These are phyloP conservation scores for Fusarium abutilonis DNA, from an alignment of 2,329 filamentous ascomycete genomes.

Conservation along the genomic window DNA sequence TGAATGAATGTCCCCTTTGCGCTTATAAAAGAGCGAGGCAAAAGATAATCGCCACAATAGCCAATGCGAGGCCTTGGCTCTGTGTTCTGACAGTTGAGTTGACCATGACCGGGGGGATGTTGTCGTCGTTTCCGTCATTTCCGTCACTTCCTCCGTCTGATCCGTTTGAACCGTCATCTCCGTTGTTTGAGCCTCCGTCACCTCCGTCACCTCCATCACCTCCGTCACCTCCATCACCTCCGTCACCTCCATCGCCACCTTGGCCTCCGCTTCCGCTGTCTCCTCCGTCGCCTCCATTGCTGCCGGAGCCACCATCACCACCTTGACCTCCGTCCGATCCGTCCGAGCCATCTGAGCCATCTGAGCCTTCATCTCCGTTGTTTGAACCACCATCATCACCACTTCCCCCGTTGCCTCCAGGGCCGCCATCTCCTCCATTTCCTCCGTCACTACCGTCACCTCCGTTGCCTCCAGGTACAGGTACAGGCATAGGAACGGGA, in stretches of 20 bases:
- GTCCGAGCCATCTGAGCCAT: no score
- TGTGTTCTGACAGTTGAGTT: constrained; percentile 20
- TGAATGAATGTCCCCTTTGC: background rate
- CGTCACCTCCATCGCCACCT: background rate
- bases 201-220: background rate
- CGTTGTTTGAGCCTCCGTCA: constrained; percentile 2
- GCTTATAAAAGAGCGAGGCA: constrained; percentile 23
- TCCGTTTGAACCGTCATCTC: background rate
- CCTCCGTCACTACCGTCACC: background rate
- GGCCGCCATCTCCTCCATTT: background rate
- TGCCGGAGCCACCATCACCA: background rate
- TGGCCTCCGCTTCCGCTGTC: background rate
- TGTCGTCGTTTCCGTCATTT: background rate
- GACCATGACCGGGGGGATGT: constrained; percentile 17
- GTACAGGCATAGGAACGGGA: constrained; percentile 6
- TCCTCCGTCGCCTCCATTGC: background rate
- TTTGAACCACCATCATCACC: background rate
- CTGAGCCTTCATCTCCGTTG: no score
- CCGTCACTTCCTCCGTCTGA: background rate
- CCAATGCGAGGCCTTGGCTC: background rate
- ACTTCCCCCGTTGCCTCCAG: background rate
- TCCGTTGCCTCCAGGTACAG: background rate
- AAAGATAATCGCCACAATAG: background rate
- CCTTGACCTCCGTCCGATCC: no score
- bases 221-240: background rate